Conservation (phyloP, 495 filamentous ascomycete species). For the Penicillium salamii region DNA sequence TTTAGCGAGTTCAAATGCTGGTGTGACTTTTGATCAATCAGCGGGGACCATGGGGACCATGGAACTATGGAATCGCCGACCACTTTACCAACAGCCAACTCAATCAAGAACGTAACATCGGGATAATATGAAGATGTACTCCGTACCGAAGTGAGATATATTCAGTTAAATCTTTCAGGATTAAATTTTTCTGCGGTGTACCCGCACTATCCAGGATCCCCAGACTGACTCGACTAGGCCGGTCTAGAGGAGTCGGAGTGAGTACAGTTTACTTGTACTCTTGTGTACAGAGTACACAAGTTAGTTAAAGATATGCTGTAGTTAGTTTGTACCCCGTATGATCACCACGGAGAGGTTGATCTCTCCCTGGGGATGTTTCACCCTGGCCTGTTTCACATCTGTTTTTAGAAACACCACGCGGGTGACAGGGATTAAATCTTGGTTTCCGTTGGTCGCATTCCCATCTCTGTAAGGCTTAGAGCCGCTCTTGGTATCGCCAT, state of each 20-base stretch:
- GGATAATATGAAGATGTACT: not conserved
- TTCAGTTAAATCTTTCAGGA: not conserved
- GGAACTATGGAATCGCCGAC: conserved; percentile 4
- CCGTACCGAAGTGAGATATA: no score
- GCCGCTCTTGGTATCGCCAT: not conserved
- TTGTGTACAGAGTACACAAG: no score
- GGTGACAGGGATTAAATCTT: conserved; percentile 4
- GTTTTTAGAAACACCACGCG: conserved; percentile 17
- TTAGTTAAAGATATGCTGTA: no score
- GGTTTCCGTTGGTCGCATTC: not conserved
- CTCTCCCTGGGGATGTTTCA: conserved; percentile 1
- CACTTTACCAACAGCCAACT: not conserved
- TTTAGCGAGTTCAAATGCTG: not conserved
- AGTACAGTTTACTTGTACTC: no score
- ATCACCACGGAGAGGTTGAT: not conserved
- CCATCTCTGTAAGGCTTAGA: conserved; percentile 3
- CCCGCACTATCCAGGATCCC: not conserved
- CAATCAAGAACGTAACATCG: not conserved
- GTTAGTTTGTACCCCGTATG: not conserved
- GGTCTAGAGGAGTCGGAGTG: no score
- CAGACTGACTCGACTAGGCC: not conserved
- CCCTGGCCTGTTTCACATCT: conserved; percentile 4
- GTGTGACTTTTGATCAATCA: conserved; percentile 1
- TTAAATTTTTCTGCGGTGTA: not conserved
- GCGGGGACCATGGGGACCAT: conserved; percentile 5